Conservation (phyloP, 1,139 yeast species). For the Kazachstania sp. region DNA sequence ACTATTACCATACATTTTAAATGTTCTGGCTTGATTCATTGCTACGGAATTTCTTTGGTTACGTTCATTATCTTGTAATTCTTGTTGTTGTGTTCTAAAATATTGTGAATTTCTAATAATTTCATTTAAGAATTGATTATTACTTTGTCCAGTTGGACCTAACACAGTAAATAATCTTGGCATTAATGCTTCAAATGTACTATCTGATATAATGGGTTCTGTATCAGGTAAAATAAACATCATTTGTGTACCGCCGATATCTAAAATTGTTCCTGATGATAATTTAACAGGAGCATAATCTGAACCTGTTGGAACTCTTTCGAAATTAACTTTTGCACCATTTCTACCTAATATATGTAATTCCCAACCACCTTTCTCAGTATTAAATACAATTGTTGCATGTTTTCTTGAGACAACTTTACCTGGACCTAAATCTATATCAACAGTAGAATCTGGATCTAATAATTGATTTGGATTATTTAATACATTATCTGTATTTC, state of each 20-base stretch:
- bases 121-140: conserved; percentile 19
- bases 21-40: conserved; percentile 21
- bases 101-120: conserved; percentile 15
- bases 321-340: conserved; percentile 83
- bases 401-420: conserved; percentile 89
- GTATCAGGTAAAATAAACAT: conserved; percentile 95
- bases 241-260: conserved; percentile 97
- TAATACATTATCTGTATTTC: conserved; percentile 53
- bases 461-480: conserved; percentile 5
- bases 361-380: conserved; percentile 76
- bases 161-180: conserved; percentile 25
- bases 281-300: conserved; percentile 49
- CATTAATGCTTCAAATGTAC: conserved; percentile 38
- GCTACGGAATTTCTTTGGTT: conserved; percentile 3
- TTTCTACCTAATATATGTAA: conserved; percentile 75
- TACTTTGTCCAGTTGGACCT: conserved; percentile 16
- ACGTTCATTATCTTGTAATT: conserved; percentile 8
- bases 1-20: conserved; percentile 28
- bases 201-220: conserved; percentile 55
- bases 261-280: conserved; percentile 79
- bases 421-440: conserved; percentile 93
- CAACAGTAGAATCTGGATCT: conserved; percentile 37
- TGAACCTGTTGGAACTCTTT: conserved; percentile 37
- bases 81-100: conserved; percentile 8
- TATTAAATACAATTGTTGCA: conserved; percentile 73